phyloP scores from a whole-genome alignment of 208 protist genomes.

The Crithidia fasciculata region DNA sequence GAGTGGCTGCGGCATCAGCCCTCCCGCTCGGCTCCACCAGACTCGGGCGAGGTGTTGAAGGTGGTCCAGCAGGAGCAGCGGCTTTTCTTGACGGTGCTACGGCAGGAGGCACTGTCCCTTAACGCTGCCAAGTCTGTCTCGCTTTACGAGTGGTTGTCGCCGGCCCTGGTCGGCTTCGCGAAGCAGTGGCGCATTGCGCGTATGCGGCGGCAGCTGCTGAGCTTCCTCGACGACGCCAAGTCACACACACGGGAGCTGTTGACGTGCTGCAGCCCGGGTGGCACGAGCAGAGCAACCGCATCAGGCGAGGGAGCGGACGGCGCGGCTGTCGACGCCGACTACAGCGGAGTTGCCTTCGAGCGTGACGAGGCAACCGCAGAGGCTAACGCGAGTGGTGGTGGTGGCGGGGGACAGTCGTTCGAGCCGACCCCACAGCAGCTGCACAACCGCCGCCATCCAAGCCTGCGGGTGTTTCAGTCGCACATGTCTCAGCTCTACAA shows the following conservation, averaged over 20 bases:
- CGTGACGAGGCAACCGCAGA: background rate
- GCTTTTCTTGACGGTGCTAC: constrained; percentile 50
- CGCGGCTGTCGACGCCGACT: background rate
- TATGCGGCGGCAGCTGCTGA: constrained; percentile 30
- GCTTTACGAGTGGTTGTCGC: constrained; percentile 11
- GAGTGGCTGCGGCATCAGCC: constrained; percentile 38
- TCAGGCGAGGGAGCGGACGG: background rate
- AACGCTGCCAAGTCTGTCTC: background rate
- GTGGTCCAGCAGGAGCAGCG: constrained; percentile 59
- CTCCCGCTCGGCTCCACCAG: constrained; percentile 34
- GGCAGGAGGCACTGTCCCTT: constrained; percentile 27
- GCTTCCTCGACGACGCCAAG: constrained; percentile 34
- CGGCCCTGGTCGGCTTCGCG: constrained; percentile 32
- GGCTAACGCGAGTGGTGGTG: background rate
- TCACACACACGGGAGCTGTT: constrained; percentile 9
- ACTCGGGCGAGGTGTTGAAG: constrained; percentile 49
- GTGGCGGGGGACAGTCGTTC: background rate
- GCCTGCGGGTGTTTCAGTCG: constrained; percentile 33
- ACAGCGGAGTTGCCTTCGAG: constrained; percentile 7
- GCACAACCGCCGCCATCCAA: constrained; percentile 30
- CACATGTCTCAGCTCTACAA: constrained; percentile 35
- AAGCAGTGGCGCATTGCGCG: constrained; percentile 36
- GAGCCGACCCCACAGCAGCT: constrained; percentile 16
- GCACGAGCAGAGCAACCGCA: background rate
- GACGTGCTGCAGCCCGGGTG: constrained; percentile 1